Evolutionary conservation across 208 protist species (phyloP), one percentile per base, ranked within the genome.

Genomic region (Trypanosoma boissoni): DNA sequence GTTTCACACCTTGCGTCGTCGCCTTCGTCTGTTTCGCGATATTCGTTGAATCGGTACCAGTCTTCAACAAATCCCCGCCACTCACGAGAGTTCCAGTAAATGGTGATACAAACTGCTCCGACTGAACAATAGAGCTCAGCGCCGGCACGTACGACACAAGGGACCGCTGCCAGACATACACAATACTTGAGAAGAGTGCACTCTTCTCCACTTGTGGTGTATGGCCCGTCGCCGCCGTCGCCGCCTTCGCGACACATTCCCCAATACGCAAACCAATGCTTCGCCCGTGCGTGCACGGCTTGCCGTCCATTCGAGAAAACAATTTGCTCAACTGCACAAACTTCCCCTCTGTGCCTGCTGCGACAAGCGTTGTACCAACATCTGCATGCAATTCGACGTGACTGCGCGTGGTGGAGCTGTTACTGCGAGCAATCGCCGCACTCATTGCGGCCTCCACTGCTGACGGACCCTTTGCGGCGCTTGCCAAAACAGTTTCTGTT

Each of bases 291-390:
- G 20, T 44, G 3, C 27, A 39, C 8, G 9, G 39, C 24, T 8
- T 27, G 23, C 14, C 29, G 31, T 12, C 7, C 23, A 34, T 14
- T 20, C 34, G 31, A 56, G 27, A 48, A 65, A 31, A 14, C n/a
- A n/a, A n/a, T n/a, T 27, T 65, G 14, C 49, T 26, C 36, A 65
- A 28, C 12, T 26, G 46, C 18, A 65, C 37, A 21, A 12, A 41
- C 16, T 23, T 26, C 20, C 14, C 23, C 36, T 24, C 58, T 16
- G 48, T 20, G 18, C 28, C 59, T 10, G 39, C 14, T 7, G 49
- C 23, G 9, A 81, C 66, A 20, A 93, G 70, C 28, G 68, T 67
- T 9, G 76, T 73, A n/a, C 66, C 58, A 7, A 90, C 80, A 58
- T 88, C 75, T 10, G 79, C 39, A 4, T 86, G 55, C 23, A 79